phyloP scores from a whole-genome alignment of 495 filamentous ascomycete species.

The Penicillium manginii region DNA sequence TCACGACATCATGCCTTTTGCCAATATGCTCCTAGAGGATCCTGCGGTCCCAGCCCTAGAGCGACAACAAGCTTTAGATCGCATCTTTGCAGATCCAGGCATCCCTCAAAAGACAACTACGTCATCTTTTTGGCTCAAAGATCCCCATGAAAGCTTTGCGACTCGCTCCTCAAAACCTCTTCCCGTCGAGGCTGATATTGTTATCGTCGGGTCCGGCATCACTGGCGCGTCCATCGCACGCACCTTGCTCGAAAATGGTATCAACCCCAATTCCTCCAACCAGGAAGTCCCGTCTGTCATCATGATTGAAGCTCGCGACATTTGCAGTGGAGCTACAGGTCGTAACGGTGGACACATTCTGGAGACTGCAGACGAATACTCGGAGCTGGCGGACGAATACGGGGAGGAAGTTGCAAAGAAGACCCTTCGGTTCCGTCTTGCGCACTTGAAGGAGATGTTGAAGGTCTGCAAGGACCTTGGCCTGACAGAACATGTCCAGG shows the following conservation, averaged over 20 bases:
- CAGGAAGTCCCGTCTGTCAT: conserved; percentile 50
- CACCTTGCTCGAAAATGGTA: conserved; percentile 53
- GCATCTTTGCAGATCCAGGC: conserved; percentile 34
- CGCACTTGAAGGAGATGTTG: conserved; percentile 38
- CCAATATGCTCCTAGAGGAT: conserved; percentile 23
- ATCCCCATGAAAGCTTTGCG: conserved; percentile 54
- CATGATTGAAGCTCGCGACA: conserved; percentile 79
- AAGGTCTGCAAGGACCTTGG: conserved; percentile 35
- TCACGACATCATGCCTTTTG: conserved; percentile 30
- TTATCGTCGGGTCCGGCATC: conserved; percentile 75
- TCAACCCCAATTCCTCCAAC: conserved; percentile 29
- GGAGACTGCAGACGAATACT: conserved; percentile 33
- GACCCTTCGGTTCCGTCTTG: conserved; percentile 32
- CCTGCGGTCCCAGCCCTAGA: conserved; percentile 17
- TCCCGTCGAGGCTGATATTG: conserved; percentile 61
- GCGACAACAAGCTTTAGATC: conserved; percentile 31
- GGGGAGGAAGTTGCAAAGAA: conserved; percentile 32
- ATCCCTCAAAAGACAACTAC: conserved; percentile 54
- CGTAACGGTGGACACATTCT: conserved; percentile 53
- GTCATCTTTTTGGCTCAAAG: conserved; percentile 73
- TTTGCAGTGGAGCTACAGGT: conserved; percentile 81
- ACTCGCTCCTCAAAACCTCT: conserved; percentile 64
- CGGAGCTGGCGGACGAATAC: conserved; percentile 25
- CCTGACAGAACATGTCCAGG: conserved; percentile 27
- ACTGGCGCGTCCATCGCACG: conserved; percentile 69